Percentiles rank a stretch among this genome's conserved stretches.
Conservation (phyloP, 2,329 filamentous ascomycete genomes). For the Fusarium burgessii region DNA sequence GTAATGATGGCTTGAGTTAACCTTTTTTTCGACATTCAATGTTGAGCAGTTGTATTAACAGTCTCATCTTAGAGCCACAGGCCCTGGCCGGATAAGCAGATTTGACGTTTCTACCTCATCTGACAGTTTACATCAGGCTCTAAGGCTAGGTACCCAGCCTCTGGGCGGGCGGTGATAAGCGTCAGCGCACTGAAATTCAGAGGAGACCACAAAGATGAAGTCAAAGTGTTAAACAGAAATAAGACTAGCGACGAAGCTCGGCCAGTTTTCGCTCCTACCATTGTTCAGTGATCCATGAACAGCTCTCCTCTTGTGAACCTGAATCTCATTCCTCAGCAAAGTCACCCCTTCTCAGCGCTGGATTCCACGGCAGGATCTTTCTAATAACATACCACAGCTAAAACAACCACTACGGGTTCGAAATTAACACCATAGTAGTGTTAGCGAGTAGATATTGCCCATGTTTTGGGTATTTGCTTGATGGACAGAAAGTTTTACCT, state of each 20-base stretch:
- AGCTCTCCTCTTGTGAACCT: neutral
- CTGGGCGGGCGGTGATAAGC: neutral
- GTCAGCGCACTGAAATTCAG: neutral
- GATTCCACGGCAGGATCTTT: neutral
- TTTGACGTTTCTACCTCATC: slow-evolving; percentile 28
- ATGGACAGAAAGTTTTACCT: neutral
- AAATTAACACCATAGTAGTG: neutral
- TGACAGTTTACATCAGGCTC: neutral
- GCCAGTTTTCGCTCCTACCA: neutral
- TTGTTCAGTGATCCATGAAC: neutral
- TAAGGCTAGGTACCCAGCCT: neutral
- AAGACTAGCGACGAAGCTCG: neutral
- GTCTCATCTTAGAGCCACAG: neutral
- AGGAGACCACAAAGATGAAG: neutral
- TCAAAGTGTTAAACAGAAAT: neutral
- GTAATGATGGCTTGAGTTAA: neutral
- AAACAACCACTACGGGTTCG: neutral
- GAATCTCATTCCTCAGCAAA: neutral
- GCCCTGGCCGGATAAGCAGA: slow-evolving; percentile 17
- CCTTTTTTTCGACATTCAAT: slow-evolving; percentile 2
- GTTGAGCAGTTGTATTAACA: neutral
- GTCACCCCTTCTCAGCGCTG: neutral
- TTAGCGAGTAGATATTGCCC: neutral
- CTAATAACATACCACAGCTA: neutral
- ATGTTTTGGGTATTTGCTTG: neutral